Evolutionary conservation across 139 green algal species (phyloP).

Genomic region (Chlorella sp.): DNA sequence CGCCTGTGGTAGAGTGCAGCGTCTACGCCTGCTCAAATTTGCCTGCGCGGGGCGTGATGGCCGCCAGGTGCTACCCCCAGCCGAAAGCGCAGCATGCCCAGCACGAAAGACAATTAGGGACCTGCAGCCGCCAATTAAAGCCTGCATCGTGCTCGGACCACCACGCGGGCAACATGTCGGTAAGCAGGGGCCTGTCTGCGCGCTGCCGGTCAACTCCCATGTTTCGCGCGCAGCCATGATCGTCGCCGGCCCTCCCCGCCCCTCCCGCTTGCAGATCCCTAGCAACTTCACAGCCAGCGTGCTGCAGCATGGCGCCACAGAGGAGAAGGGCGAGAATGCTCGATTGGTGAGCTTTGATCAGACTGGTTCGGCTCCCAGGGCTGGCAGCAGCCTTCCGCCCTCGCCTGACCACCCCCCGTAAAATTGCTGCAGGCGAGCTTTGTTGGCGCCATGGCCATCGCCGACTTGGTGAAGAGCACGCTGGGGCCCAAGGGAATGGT

Average conservation of each 20-base stretch:
- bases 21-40: no score
- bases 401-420: neutral
- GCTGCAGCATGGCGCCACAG: conserved; percentile 77
- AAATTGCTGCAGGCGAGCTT: conserved; percentile 83
- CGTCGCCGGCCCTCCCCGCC: neutral
- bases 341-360: conserved; percentile 76
- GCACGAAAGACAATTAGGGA: no score
- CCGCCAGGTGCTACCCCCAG: no score
- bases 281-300: conserved; percentile 58
- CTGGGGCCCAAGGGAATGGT: conserved; percentile 98
- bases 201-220: neutral
- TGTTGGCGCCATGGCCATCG: conserved; percentile 97
- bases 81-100: no score
- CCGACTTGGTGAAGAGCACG: conserved; percentile 98
- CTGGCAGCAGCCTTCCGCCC: neutral
- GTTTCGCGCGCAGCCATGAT: neutral
- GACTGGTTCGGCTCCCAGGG: no score
- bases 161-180: neutral
- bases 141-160: neutral
- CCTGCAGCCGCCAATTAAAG: neutral
- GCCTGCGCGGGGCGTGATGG: no score
- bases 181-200: neutral
- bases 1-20: no score
- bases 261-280: conserved; percentile 16
- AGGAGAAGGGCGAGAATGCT: conserved; percentile 96